Percentiles rank a stretch among this genome's conserved stretches.
These are phyloP conservation scores for Hypoxylon sp. DNA, from an alignment of 2,329 filamentous ascomycete species.

Conservation along the genomic window DNA sequence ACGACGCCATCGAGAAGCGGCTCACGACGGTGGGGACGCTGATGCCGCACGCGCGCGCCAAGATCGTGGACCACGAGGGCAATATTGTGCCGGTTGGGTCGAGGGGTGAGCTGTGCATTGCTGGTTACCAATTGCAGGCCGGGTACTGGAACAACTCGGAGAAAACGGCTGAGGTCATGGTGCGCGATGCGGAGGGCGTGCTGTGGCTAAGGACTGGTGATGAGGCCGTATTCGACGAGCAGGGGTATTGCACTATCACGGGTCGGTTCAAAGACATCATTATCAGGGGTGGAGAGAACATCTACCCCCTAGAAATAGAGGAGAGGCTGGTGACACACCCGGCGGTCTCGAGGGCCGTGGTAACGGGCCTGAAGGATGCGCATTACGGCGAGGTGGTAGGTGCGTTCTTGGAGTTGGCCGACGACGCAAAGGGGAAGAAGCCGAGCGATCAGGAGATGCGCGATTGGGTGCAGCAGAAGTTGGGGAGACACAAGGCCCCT, in stretches of 20 bases:
- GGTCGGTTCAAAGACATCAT: conserved; percentile 86
- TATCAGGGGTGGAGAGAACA: conserved; percentile 81
- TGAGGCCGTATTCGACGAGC: conserved; percentile 76
- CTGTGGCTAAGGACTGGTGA: conserved; percentile 79
- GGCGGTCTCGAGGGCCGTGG: conserved; percentile 73
- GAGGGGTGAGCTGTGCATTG: conserved; percentile 82
- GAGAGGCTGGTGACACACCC: conserved; percentile 78
- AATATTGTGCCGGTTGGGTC: conserved; percentile 76
- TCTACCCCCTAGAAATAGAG: conserved; percentile 82
- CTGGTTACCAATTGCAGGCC: conserved; percentile 81
- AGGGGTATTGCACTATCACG: conserved; percentile 80
- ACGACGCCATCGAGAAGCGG: conserved; percentile 76
- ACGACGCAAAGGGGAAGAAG: conserved; percentile 51
- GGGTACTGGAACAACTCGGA: conserved; percentile 79
- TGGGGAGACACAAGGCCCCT: conserved; percentile 79
- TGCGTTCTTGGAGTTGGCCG: conserved; percentile 69
- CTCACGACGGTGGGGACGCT: conserved; percentile 82
- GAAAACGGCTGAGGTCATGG: conserved; percentile 77
- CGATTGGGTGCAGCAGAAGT: conserved; percentile 72
- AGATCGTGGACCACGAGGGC: conserved; percentile 80
- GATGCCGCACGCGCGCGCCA: conserved; percentile 82
- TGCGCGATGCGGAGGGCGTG: conserved; percentile 66
- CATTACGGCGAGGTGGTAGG: conserved; percentile 82
- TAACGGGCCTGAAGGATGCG: conserved; percentile 78
- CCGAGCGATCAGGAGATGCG: conserved; percentile 70